Percentiles rank a stretch among this genome's conserved stretches.
phyloP scores from a whole-genome alignment of 106 monocot genomes.

The Amphibolis antarctica region DNA sequence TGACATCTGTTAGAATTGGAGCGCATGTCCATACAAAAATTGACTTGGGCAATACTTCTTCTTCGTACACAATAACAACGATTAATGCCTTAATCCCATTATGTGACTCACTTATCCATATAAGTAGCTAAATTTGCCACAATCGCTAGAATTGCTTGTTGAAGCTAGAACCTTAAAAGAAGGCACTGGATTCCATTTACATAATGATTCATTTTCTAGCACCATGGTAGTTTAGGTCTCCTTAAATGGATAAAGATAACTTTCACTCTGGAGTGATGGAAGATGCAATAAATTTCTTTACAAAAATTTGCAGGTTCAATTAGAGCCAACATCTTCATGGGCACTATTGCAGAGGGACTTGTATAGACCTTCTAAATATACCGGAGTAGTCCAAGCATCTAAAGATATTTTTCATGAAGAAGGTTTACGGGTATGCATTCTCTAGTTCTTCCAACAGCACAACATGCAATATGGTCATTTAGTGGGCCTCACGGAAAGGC shows the following conservation, averaged over 20 bases:
- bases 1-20: too few species aligned
- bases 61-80: too few species aligned
- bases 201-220: too few species aligned
- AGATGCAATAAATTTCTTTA: neutral
- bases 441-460: neutral
- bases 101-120: too few species aligned
- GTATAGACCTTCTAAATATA: constrained; percentile 73
- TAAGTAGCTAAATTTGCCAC: too few species aligned
- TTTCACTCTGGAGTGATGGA: neutral
- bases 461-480: neutral
- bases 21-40: too few species aligned
- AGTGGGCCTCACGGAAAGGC: neutral
- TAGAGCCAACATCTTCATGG: constrained; percentile 85
- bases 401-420: constrained; percentile 88
- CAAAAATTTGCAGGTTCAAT: constrained; percentile 55
- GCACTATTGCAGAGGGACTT: constrained; percentile 33
- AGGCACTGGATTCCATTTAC: too few species aligned
- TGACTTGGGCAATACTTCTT: too few species aligned
- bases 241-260: too few species aligned
- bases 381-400: constrained; percentile 70
- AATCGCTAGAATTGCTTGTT: too few species aligned
- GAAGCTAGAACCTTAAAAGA: too few species aligned
- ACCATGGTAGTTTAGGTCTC: neutral
- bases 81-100: too few species aligned
- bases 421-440: constrained; percentile 52